Evolutionary conservation across 768 basidiomycete genomes (phyloP).

Genomic region (Paxillus rubicundulus): DNA sequence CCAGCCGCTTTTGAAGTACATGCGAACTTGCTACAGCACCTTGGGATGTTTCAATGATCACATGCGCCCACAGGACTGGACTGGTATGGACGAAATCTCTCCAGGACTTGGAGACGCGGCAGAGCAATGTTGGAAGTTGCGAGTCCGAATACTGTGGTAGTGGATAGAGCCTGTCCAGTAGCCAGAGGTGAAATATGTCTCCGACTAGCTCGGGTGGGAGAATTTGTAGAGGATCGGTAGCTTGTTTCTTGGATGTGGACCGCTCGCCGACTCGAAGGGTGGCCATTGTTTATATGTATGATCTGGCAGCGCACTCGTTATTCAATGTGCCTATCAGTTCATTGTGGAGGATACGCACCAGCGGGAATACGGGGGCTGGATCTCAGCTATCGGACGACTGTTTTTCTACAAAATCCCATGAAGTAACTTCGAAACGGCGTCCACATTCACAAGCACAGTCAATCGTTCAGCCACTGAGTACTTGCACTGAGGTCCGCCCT

Average conservation of each 20-base stretch:
- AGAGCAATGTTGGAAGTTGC: not conserved
- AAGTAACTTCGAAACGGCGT: no score
- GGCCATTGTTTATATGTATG: not conserved
- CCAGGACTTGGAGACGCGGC: constrained; percentile 1
- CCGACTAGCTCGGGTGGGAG: constrained; percentile 1
- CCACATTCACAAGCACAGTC: no score
- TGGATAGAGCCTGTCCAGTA: not conserved
- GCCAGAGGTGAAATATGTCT: not conserved
- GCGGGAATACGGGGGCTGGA: no score
- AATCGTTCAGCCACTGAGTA: no score
- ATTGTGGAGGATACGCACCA: not conserved
- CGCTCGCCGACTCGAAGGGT: not conserved
- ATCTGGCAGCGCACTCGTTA: not conserved
- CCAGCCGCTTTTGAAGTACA: not conserved
- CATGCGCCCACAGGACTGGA: not conserved
- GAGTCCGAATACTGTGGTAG: not conserved
- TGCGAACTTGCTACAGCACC: not conserved
- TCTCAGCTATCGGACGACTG: no score
- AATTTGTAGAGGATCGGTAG: not conserved
- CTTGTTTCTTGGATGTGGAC: no score
- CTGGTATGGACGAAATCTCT: constrained; percentile 1
- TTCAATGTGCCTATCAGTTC: not conserved
- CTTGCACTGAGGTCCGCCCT: no score
- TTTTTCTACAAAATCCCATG: no score
- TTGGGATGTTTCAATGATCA: not conserved